Base-by-base conservation (phyloP, 495 filamentous ascomycete species). In the Trichoderma virens region DNA sequence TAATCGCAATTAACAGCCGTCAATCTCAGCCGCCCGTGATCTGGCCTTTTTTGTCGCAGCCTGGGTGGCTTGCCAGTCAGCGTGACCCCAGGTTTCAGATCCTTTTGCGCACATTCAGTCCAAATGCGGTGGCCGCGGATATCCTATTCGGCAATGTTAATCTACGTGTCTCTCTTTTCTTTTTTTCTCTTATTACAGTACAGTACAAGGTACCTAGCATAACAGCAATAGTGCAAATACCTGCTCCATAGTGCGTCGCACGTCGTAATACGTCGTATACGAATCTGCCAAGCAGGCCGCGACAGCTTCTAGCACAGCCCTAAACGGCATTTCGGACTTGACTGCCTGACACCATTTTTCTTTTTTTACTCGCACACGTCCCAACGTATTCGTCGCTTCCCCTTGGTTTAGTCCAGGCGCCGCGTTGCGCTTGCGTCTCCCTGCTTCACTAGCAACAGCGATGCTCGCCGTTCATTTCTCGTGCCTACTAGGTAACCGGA, bases 351-450 rank as follows among this genome's bases (percentile, higher is more conserved):
- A 2, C 16, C 16, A 43, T 14, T 14, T 18, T 43, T 43, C 7
- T 43, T 11, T 43, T 47, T 20, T 47, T 8, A 20, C n/a, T 47
- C 3, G 43, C n/a, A 7, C n/a, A 18, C 18, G 7, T 47, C 20
- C 38, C 43, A 18, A 23, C 43, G 43, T 47, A 47, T n/a, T n/a
- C n/a, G n/a, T n/a, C n/a, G n/a, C n/a, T n/a, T n/a, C n/a, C n/a
- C n/a, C n/a, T n/a, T n/a, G n/a, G n/a, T n/a, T n/a, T n/a, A n/a
- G n/a, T n/a, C n/a, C n/a, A 47, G 43, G n/a, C 43, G 51, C 25
- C 51, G 51, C 25, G 51, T 56, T 56, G 51, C 51, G 51, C 51
- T 56, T 56, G 51, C 51, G 51, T 56, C 51, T 27, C 51, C 51
- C 27, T 56, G 51, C 51, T 27, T 27, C 11, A 30, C 9, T 13